phyloP scores from a whole-genome alignment of 176 grass and related monocot genomes.

The sorghum (Sorghum bicolor) region DNA sequence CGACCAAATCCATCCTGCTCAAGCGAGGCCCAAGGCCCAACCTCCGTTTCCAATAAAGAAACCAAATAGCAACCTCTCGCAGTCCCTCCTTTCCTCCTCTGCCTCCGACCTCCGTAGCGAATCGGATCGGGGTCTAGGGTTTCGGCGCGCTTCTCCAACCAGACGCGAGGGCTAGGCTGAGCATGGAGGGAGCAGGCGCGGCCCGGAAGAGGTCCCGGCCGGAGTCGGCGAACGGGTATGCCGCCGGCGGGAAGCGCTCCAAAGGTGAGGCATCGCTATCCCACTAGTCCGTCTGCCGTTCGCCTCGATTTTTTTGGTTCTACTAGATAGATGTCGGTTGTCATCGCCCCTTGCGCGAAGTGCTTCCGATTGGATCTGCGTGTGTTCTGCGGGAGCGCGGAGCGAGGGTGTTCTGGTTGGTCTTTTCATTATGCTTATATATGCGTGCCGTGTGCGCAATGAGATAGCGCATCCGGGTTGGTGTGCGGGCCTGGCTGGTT shows the following conservation, averaged over 20 bases:
- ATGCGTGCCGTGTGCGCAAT: neutral
- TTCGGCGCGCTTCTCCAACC: neutral
- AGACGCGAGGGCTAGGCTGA: constrained; percentile 1
- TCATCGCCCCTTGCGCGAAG: neutral
- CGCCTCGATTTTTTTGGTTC: neutral
- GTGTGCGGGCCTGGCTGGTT: neutral
- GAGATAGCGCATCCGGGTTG: neutral
- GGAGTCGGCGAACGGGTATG: constrained; percentile 41
- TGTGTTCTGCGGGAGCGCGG: neutral
- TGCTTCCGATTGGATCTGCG: constrained; percentile 16
- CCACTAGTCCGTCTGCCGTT: neutral
- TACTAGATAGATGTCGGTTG: neutral
- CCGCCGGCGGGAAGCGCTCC: constrained; percentile 45
- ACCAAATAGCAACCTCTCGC: neutral
- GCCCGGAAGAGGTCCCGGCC: constrained; percentile 50
- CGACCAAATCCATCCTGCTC: neutral
- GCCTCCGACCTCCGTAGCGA: neutral
- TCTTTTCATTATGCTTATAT: neutral
- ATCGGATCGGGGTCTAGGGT: constrained; percentile 37
- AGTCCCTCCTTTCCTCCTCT: neutral
- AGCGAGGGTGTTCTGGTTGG: neutral
- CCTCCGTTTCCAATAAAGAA: neutral
- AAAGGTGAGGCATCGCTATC: constrained; percentile 37
- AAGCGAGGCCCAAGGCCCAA: neutral
- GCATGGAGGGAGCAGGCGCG: constrained; percentile 50